These are phyloP conservation scores for Syzygium malaccense DNA, from an alignment of 441 rosid species.

Conservation along the genomic window DNA sequence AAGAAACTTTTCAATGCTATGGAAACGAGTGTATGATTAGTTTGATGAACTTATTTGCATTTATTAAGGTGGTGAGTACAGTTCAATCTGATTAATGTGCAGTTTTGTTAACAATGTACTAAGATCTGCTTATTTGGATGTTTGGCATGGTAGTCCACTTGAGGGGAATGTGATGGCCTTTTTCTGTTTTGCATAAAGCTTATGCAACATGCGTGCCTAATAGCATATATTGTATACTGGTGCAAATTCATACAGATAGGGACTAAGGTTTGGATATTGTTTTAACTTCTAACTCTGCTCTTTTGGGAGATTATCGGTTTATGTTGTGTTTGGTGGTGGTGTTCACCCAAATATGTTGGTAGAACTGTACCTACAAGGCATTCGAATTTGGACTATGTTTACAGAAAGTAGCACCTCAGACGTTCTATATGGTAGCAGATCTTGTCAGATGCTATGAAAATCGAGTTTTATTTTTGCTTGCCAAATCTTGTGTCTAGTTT, in stretches of 20 bases:
- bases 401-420: background rate
- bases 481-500: background rate
- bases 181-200: background rate
- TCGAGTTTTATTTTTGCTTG: background rate
- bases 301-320: background rate
- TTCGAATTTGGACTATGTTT: background rate
- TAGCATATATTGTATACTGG: background rate
- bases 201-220: background rate
- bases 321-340: background rate
- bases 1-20: background rate
- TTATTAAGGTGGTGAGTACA: background rate
- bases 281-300: background rate
- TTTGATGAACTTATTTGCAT: background rate
- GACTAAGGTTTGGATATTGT: background rate
- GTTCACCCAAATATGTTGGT: background rate
- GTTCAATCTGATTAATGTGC: background rate
- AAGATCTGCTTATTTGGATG: background rate
- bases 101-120: background rate
- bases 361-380: background rate
- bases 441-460: background rate
- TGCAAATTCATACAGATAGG: background rate
- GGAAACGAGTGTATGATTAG: background rate
- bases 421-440: background rate
- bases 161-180: background rate
- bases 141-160: background rate